Percentiles rank a stretch among this genome's conserved stretches.
phyloP scores from a whole-genome alignment of 2,329 filamentous ascomycete species.

The Sporothrix globosa region DNA sequence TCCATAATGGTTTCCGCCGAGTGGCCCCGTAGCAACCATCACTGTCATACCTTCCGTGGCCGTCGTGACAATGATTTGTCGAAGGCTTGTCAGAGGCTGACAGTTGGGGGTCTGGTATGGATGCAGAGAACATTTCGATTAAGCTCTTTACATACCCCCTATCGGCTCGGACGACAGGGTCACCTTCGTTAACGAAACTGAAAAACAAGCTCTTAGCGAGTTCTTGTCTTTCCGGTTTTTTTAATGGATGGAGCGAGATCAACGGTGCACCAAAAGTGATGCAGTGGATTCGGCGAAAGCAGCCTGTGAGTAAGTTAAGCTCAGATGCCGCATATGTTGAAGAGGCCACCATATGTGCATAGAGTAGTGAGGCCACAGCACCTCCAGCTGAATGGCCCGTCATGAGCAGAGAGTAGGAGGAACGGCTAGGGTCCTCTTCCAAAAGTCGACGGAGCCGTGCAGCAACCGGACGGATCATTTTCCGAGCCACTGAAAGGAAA shows the following conservation, averaged over 20 bases:
- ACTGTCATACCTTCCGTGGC: slow-evolving; percentile 5
- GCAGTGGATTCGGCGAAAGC: slow-evolving; percentile 80
- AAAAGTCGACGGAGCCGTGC: slow-evolving; percentile 69
- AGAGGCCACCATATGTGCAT: slow-evolving; percentile 75
- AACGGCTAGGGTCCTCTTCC: slow-evolving; percentile 69
- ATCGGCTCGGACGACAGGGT: slow-evolving; percentile 77
- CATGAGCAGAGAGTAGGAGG: slow-evolving; percentile 72
- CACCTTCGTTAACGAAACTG: slow-evolving; percentile 82
- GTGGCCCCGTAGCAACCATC: not conserved
- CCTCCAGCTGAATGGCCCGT: slow-evolving; percentile 88
- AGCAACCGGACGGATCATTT: slow-evolving; percentile 75
- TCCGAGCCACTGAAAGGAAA: slow-evolving; percentile 73
- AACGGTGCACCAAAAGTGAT: slow-evolving; percentile 85
- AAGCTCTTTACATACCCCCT: slow-evolving; percentile 74
- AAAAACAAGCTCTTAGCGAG: slow-evolving; percentile 73
- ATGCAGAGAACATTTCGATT: slow-evolving; percentile 68
- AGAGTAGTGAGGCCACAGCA: slow-evolving; percentile 78
- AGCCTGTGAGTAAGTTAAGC: slow-evolving; percentile 67
- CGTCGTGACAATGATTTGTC: not conserved
- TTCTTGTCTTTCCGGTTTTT: slow-evolving; percentile 56
- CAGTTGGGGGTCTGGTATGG: slow-evolving; percentile 50
- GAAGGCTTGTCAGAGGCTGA: not conserved
- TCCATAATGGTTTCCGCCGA: slow-evolving; percentile 57
- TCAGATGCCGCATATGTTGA: slow-evolving; percentile 63
- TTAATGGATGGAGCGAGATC: slow-evolving; percentile 69